These are phyloP conservation scores for Lactifluus subvellereus DNA, from an alignment of 768 basidiomycete genomes.

Conservation along the genomic window DNA sequence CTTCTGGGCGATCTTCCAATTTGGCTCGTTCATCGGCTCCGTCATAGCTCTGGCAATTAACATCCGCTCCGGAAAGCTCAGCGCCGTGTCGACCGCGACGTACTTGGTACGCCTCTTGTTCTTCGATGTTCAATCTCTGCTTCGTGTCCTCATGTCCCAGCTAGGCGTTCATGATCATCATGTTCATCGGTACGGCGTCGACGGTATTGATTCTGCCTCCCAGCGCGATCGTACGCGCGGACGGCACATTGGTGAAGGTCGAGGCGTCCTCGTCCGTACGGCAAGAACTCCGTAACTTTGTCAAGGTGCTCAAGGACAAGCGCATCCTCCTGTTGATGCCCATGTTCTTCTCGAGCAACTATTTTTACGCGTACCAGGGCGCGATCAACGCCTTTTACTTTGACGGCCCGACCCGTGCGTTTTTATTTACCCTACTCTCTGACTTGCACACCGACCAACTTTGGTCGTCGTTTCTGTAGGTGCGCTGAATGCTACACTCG, in stretches of 20 bases:
- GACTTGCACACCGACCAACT: not conserved
- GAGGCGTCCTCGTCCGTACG: slow-evolving; percentile 30
- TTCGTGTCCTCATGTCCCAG: not conserved
- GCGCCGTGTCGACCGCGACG: slow-evolving; percentile 36
- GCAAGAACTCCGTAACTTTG: slow-evolving; percentile 30
- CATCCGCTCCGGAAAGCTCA: slow-evolving; percentile 30
- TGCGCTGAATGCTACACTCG: slow-evolving; percentile 38
- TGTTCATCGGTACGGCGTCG: slow-evolving; percentile 37
- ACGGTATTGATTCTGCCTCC: slow-evolving; percentile 36
- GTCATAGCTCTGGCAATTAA: slow-evolving; percentile 42
- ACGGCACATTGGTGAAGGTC: slow-evolving; percentile 38
- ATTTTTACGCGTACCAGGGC: slow-evolving; percentile 43
- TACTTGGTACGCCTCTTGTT: slow-evolving; percentile 32
- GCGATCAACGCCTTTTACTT: slow-evolving; percentile 37
- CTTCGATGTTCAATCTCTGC: not conserved
- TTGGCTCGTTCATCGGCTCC: slow-evolving; percentile 40
- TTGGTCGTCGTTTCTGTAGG: not conserved
- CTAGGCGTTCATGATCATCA: slow-evolving; percentile 42
- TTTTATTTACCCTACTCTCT: not conserved
- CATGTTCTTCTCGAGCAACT: slow-evolving; percentile 43
- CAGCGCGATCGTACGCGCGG: slow-evolving; percentile 34
- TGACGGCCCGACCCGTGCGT: slow-evolving; percentile 38
- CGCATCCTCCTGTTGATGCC: slow-evolving; percentile 37
- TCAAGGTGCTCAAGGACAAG: slow-evolving; percentile 37
- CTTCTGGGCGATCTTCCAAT: slow-evolving; percentile 49